Evolutionary conservation across 148 eudicot genomes (phyloP), one percentile per base, ranked within the genome.

Genomic region (Polygonum aviculare): DNA sequence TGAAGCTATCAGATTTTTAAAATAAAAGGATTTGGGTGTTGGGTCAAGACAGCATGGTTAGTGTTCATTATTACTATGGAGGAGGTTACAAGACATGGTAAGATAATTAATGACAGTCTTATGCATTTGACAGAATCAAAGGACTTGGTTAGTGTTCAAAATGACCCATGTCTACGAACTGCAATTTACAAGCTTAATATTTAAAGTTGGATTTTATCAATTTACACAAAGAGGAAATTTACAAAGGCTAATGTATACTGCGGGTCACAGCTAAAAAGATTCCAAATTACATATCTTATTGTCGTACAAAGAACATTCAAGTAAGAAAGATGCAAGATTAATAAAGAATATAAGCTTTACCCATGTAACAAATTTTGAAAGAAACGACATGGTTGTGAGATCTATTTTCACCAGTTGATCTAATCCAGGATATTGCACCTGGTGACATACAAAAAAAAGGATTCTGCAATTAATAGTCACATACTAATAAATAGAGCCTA

Each of bases 381-480:
- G 91, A 75, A 88, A 79, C 47, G 89, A 84, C 98, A 94, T 94
- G 77, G 97, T 90, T 52, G 90, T 85, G 69, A 92, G 77, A 80
- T 94, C 98, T 73, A 90, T 77, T 84, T 86, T 83, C 88, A 90
- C 85, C 84, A 87, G 87, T 73, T 80, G 72, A 86, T 84, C 86
- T 78, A 94, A 83, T 19, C 92, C 96, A 79, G 98, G 98, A 84
- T 94, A 94, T 51, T 94, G 98, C 65, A 94, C 97, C 98, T 94
- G 89, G 49, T 72, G 33, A 82, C 40, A 49, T 33, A 57, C 57
- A 60, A 71, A 12, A 54, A 54, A 50, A 52, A 55, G 54, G 35
- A 55, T 22, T 38, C 12, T 36, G 15, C 35, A 67, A 36, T 67
- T 38, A 67, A 67, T 11, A 67, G 72, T 67, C 16, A 10, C 39